Evolutionary conservation across 176 grass and related monocot genomes (phyloP), one percentile per base, ranked within the genome.

Genomic region (Secale cereale): DNA sequence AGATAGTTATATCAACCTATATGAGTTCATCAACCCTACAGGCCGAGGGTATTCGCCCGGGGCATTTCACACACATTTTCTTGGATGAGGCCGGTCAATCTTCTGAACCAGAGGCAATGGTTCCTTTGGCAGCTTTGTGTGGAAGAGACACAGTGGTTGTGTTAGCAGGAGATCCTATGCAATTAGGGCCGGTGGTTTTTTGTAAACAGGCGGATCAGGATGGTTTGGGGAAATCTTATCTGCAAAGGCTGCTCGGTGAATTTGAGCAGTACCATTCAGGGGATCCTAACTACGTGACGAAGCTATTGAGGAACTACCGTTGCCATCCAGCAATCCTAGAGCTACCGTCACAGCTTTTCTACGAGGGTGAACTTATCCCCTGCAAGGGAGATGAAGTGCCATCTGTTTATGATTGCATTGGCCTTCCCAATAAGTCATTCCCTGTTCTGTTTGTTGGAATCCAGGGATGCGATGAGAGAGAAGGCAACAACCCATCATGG

Each of bases 401-500:
- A 70, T 81, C 82, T 83, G 78, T 86, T 46, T 98, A 91, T 23
- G 88, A 95, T 67, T 78, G 67, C 31, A 48, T 92, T 39, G 70
- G 57, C 52, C 97, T 98, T 86, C 91, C 97, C 78, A 91, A 95
- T 78, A 92, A 89, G 84, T 85, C 86, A 6, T 98, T 98, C 83
- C 96, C 96, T 64, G 89, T 95, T 77, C 90, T 98, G 83, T 98
- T 98, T 79, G 19, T 98, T 43, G 96, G 96, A 74, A 98, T 98
- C 80, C 96, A 98, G 78, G 93, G 96, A 35, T 95, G 91, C 1
- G 96, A 98, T 89, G 96, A 98, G 78, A 91, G 96, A 83, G 96
- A 98, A 86, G 96, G 93, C n/a, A 95, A 75, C 69, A 98, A 98
- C 35, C 96, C 96, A 50, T 95, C 93, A 59, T 95, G 96, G 96